These are phyloP conservation scores for Citrus mangshanensis DNA, from an alignment of 345 rosid species.

Conservation along the genomic window DNA sequence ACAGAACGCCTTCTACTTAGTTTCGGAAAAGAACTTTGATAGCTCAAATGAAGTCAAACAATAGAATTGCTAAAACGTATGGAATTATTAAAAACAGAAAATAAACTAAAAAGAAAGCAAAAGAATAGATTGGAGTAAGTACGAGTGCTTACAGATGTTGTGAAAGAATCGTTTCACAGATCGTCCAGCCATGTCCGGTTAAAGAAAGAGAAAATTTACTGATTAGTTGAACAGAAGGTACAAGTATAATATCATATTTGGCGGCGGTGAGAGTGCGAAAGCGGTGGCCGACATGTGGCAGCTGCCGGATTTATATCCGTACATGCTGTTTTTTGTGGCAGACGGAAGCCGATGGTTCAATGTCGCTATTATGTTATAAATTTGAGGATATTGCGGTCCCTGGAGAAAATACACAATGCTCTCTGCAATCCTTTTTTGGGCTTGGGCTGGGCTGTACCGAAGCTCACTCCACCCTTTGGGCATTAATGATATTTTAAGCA, in stretches of 20 bases:
- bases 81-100: not conserved
- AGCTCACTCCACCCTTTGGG: not conserved
- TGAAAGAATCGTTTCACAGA: slow-evolving; percentile 22
- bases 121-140: not conserved
- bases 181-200: slow-evolving; percentile 8
- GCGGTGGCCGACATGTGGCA: not conserved
- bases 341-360: not conserved
- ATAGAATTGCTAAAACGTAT: not conserved
- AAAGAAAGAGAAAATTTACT: not conserved
- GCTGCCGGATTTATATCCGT: not conserved
- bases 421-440: too few relatives aligned
- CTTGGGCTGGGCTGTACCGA: too few relatives aligned
- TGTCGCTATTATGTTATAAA: not conserved
- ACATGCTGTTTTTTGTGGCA: not conserved
- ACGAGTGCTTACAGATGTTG: slow-evolving; percentile 8
- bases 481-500: not conserved
- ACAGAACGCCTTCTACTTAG: not conserved
- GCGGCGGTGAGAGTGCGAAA: not conserved
- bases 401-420: too few relatives aligned
- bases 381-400: slow-evolving; percentile 3
- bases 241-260: not conserved
- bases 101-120: not conserved
- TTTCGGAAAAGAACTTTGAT: too few relatives aligned
- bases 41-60: not conserved
- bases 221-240: not conserved